Percentiles rank a stretch among this genome's conserved stretches.
These are phyloP conservation scores for Tricholomella constricta DNA, from an alignment of 768 basidiomycete species.

Conservation along the genomic window DNA sequence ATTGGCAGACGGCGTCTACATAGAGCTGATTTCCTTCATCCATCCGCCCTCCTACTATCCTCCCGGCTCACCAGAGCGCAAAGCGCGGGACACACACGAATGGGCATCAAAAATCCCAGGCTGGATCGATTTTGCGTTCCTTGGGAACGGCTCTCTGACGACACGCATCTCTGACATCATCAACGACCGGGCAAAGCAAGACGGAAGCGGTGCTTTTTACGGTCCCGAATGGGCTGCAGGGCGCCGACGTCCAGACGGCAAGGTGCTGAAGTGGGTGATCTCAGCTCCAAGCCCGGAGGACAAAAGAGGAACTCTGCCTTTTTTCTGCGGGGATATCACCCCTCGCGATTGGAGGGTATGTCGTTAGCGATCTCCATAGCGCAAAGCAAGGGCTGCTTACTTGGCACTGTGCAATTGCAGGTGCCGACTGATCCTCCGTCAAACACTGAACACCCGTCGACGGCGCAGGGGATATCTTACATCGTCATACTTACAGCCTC, in stretches of 20 bases:
- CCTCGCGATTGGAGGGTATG: constrained; percentile 59
- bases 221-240: constrained; percentile 51
- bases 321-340: constrained; percentile 77
- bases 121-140: constrained; percentile 70
- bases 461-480: constrained; percentile 49
- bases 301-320: constrained; percentile 49
- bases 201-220: constrained; percentile 45
- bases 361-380: neutral
- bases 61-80: constrained; percentile 45
- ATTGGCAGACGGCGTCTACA: constrained; percentile 58
- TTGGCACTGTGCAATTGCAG: constrained; percentile 25
- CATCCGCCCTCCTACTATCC: constrained; percentile 57
- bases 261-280: constrained; percentile 60
- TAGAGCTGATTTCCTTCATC: constrained; percentile 72
- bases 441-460: constrained; percentile 52
- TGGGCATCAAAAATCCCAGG: constrained; percentile 60
- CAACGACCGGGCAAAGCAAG: constrained; percentile 48
- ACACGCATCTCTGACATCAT: constrained; percentile 50
- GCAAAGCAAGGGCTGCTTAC: too few species aligned
- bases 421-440: constrained; percentile 50
- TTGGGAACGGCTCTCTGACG: constrained; percentile 48
- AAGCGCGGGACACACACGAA: constrained; percentile 43
- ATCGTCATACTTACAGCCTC: constrained; percentile 43
- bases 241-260: constrained; percentile 56
- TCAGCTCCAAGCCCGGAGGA: constrained; percentile 33